phyloP scores from a whole-genome alignment of 1,139 yeast genomes.

The Saccharomyces pastorianus region DNA sequence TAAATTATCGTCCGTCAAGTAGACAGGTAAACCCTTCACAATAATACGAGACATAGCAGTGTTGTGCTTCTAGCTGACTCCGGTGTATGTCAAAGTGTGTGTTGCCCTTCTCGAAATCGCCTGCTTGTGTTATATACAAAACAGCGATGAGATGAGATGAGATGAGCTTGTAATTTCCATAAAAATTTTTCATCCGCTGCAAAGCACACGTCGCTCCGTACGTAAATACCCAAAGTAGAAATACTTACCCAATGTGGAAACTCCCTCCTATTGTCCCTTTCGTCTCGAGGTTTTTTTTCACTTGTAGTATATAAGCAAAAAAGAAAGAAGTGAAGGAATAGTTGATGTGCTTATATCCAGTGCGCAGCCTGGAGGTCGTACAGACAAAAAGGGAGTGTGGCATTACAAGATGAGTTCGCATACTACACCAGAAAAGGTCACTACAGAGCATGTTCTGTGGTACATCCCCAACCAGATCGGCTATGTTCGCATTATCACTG shows the following conservation, averaged over 20 bases:
- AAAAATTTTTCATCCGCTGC: not conserved
- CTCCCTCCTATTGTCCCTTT: not conserved
- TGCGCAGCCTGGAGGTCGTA: not conserved
- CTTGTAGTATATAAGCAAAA: not conserved
- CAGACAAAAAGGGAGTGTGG: not conserved
- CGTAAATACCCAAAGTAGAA: not conserved
- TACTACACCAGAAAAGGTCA: slow-evolving; percentile 7
- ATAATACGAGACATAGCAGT: slow-evolving; percentile 75
- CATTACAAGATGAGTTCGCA: not conserved
- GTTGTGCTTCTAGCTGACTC: too few species aligned
- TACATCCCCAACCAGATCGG: slow-evolving; percentile 92
- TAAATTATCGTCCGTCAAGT: slow-evolving; percentile 69
- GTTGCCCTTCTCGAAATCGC: not conserved
- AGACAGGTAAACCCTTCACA: slow-evolving; percentile 83
- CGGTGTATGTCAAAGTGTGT: not conserved
- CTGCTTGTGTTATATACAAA: not conserved
- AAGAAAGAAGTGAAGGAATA: not conserved
- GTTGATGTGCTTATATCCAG: not conserved
- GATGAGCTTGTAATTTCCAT: slow-evolving; percentile 17
- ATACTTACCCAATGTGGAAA: not conserved
- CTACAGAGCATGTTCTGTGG: slow-evolving; percentile 49
- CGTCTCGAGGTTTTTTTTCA: not conserved
- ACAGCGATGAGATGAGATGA: slow-evolving; percentile 12
- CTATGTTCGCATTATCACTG: slow-evolving; percentile 71
- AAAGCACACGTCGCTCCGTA: not conserved